These are phyloP conservation scores for Globisporangium cederbergense DNA, from an alignment of 352 stramenopile species.

Conservation along the genomic window DNA sequence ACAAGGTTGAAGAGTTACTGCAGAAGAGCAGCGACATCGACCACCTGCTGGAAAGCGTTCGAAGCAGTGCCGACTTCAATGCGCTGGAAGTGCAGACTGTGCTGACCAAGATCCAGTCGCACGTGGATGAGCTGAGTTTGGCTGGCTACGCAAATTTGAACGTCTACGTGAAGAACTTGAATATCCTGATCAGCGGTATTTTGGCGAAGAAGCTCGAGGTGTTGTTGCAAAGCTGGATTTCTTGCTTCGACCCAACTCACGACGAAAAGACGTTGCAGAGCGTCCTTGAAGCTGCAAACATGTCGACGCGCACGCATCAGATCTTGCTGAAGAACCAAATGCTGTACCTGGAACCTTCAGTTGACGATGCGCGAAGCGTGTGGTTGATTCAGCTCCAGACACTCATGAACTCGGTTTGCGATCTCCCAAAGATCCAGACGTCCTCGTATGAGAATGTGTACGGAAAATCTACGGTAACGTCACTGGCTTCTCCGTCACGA, in stretches of 20 bases:
- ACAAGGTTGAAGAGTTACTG: conserved; percentile 97
- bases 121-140: conserved; percentile 94
- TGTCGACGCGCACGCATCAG: conserved; percentile 77
- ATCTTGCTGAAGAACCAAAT: conserved; percentile 97
- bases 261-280: conserved; percentile 60
- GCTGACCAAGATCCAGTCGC: conserved; percentile 87
- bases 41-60: conserved; percentile 81
- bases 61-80: conserved; percentile 52
- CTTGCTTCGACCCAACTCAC: conserved; percentile 52
- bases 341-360: conserved; percentile 93
- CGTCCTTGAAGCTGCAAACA: conserved; percentile 37
- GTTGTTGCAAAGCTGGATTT: conserved; percentile 64
- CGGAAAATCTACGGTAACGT: conserved; percentile 56
- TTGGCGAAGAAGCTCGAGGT: conserved; percentile 76
- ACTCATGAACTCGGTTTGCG: conserved; percentile 93
- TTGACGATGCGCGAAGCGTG: conserved; percentile 88
- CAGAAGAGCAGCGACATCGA: conserved; percentile 93
- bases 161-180: conserved; percentile 91
- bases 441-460: conserved; percentile 89
- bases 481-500: conserved; percentile 54
- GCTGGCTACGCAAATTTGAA: conserved; percentile 92
- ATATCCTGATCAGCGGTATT: conserved; percentile 82
- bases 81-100: conserved; percentile 45
- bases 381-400: conserved; percentile 92
- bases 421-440: conserved; percentile 88